These are phyloP conservation scores for Luvunga scandens DNA, from an alignment of 345 rosid genomes.

Conservation along the genomic window DNA sequence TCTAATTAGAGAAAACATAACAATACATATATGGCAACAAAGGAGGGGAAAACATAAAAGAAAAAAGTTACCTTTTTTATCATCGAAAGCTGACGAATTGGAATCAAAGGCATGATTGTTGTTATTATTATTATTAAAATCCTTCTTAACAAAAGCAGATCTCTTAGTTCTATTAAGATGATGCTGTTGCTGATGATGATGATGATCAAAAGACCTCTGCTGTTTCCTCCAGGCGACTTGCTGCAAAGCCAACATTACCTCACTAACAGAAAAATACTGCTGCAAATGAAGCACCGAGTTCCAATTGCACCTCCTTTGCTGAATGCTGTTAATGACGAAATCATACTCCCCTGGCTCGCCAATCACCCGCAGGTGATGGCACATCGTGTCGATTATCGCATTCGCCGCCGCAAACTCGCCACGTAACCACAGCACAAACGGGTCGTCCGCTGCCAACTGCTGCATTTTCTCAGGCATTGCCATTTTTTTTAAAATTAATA, in stretches of 20 bases:
- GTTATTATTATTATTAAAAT: conserved; percentile 3
- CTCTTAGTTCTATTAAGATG: conserved; percentile 52
- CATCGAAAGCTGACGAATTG: conserved; percentile 26
- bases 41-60: neutral
- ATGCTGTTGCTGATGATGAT: neutral
- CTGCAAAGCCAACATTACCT: conserved; percentile 58
- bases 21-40: conserved; percentile 5
- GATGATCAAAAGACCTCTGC: conserved; percentile 55
- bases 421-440: conserved; percentile 79
- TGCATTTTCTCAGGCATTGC: conserved; percentile 86
- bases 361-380: conserved; percentile 56
- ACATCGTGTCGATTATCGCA: conserved; percentile 75
- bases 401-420: conserved; percentile 95
- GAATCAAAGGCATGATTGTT: conserved; percentile 24
- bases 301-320: conserved; percentile 84
- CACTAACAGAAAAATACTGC: conserved; percentile 64
- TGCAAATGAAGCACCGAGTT: conserved; percentile 74
- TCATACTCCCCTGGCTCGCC: conserved; percentile 83
- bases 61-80: conserved; percentile 53
- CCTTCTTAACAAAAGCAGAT: conserved; percentile 36
- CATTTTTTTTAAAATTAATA: conserved; percentile 26
- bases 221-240: conserved; percentile 61
- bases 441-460: conserved; percentile 76
- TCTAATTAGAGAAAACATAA: conserved; percentile 3
- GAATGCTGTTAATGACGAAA: conserved; percentile 44